Base-by-base conservation (phyloP, 108 stramenopile genomes). In the Skeletonema tropicum region DNA sequence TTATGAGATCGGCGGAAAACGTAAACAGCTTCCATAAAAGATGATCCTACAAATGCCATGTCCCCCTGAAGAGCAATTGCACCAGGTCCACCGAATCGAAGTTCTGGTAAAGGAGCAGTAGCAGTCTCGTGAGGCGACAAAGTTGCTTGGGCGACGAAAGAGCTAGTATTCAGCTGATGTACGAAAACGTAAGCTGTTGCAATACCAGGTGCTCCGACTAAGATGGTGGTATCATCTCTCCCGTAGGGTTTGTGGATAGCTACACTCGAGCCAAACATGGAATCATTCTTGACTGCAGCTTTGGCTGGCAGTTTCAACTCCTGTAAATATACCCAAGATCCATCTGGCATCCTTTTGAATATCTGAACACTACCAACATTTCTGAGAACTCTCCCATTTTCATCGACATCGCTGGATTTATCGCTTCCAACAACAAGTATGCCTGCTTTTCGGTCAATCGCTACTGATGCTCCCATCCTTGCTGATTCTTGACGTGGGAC, bases 131-230 rank as follows among this genome's bases (percentile, higher is more conserved):
- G 52, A 23, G 52, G 52, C 2, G 75, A 49, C 36, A 76, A 32
- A 58, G 79, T 72, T 25, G 70, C 79, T 14, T 72, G 68, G 49
- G 49, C 38, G 12, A 49, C 66, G 33, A 49, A 60, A 35, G 49
- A 60, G 61, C 35, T 73, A 49, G 55, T 59, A 0, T 17, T 23
- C 25, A 33, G 3, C 23, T 78, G 39, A 17, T 64, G 64, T 21
- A 45, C 30, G 30, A 79, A 91, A 5, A 85, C 85, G 58, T 80
- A 88, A 0, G 49, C 88, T 15, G 38, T 21, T n/a, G 86, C 76
- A 39, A 66, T 38, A 8, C 88, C 88, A 15, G 90, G 90, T 21
- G 85, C 86, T 8, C 85, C 88, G 32, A 88, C 79, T 49, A 89
- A 64, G 12, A 87, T 74, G 12, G 90, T 89, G 25, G 66, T 58